These are phyloP conservation scores for Dactylellina leptospora DNA, from an alignment of 2,329 filamentous ascomycete genomes.

Conservation along the genomic window DNA sequence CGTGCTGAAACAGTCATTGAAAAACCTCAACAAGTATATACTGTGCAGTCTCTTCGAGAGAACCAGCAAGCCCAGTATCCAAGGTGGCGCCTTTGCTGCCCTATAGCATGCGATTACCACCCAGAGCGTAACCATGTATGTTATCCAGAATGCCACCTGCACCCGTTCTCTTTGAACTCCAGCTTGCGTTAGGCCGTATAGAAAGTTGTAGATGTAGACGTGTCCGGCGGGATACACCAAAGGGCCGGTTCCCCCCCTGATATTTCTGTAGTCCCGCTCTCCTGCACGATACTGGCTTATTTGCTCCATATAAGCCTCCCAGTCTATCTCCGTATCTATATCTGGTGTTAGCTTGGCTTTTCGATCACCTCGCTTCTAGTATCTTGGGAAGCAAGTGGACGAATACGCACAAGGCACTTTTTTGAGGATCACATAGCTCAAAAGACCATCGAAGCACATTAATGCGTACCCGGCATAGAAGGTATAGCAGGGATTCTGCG, in stretches of 20 bases:
- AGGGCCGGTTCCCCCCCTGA: conserved; percentile 88
- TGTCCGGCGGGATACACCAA: conserved; percentile 94
- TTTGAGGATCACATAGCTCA: conserved; percentile 44
- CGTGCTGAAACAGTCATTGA: conserved; percentile 93
- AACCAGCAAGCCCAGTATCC: conserved; percentile 83
- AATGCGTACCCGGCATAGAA: conserved; percentile 12
- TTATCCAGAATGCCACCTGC: conserved; percentile 80
- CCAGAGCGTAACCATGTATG: conserved; percentile 80
- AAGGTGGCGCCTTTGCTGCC: conserved; percentile 79
- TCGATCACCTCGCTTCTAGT: not conserved
- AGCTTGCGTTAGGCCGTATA: conserved; percentile 79
- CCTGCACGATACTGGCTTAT: conserved; percentile 79
- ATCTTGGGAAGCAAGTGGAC: not conserved
- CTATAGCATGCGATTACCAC: conserved; percentile 85
- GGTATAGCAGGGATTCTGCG: conserved; percentile 16
- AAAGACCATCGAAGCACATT: conserved; percentile 35
- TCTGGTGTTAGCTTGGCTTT: not conserved
- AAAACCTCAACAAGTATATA: conserved; percentile 88
- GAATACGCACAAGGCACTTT: conserved; percentile 39
- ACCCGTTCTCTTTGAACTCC: conserved; percentile 79
- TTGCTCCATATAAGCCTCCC: conserved; percentile 96
- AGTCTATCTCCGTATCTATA: conserved; percentile 95
- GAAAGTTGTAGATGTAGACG: conserved; percentile 84
- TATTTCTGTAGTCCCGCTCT: conserved; percentile 85
- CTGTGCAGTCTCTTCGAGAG: conserved; percentile 93